Conservation (phyloP, 2,329 filamentous ascomycete species). For the Myriosclerotinia duriaeana region DNA sequence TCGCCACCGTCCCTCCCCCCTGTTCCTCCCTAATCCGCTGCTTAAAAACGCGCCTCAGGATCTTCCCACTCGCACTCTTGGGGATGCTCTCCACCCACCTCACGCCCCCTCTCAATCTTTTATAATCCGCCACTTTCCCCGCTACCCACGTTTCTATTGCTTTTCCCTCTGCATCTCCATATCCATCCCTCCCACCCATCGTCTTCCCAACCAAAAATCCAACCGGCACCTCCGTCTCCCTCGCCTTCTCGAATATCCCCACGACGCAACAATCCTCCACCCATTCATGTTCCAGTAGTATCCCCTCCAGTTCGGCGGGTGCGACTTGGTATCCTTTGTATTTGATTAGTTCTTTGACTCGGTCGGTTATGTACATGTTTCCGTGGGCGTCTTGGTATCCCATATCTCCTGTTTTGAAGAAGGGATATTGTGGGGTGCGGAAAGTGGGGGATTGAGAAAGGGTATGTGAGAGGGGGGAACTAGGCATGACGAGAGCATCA, state of each 20-base stretch:
- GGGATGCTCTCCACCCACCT: slow-evolving; percentile 51
- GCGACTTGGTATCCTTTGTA: slow-evolving; percentile 67
- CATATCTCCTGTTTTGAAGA: slow-evolving; percentile 78
- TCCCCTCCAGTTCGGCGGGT: slow-evolving; percentile 60
- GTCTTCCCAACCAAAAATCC: slow-evolving; percentile 56
- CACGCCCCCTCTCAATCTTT: slow-evolving; percentile 49
- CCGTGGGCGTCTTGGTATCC: slow-evolving; percentile 71
- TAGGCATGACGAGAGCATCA: slow-evolving; percentile 44
- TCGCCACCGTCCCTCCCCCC: slow-evolving; percentile 33
- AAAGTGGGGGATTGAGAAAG: slow-evolving; percentile 43
- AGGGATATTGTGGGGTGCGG: slow-evolving; percentile 48
- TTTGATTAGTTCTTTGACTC: slow-evolving; percentile 66
- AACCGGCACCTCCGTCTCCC: slow-evolving; percentile 67
- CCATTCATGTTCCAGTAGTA: slow-evolving; percentile 46
- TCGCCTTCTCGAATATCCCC: slow-evolving; percentile 56
- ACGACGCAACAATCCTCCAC: slow-evolving; percentile 60
- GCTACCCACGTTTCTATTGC: slow-evolving; percentile 47
- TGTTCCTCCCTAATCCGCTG: slow-evolving; percentile 49
- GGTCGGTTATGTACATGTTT: slow-evolving; percentile 85
- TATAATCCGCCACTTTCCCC: slow-evolving; percentile 48
- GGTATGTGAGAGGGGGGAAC: slow-evolving; percentile 59
- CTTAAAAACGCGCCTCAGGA: slow-evolving; percentile 39
- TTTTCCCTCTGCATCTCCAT: background rate
- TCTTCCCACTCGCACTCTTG: slow-evolving; percentile 51
- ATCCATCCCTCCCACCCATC: slow-evolving; percentile 35